Percentiles rank a stretch among this genome's conserved stretches.
phyloP scores from a whole-genome alignment of 2,329 filamentous ascomycete genomes.

The Fusarium xylarioides region DNA sequence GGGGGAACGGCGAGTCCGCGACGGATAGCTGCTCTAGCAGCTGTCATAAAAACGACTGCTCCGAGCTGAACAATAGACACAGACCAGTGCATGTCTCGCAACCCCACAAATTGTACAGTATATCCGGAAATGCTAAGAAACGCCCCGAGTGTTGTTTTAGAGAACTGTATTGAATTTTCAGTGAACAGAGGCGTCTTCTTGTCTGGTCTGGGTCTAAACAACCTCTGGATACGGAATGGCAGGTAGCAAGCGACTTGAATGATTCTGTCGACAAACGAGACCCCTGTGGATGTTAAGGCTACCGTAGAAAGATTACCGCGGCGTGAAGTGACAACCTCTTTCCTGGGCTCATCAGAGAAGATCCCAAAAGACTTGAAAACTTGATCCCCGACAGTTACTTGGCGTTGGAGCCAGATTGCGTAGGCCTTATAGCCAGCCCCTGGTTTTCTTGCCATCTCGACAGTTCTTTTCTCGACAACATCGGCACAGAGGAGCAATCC shows the following conservation, averaged over 20 bases:
- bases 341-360: accelerated
- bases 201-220: background rate
- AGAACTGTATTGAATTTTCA: accelerated
- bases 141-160: background rate
- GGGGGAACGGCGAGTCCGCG: background rate
- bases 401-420: background rate
- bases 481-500: background rate
- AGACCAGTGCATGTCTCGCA: background rate
- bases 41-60: accelerated
- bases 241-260: background rate
- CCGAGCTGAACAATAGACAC: background rate
- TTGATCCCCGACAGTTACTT: background rate
- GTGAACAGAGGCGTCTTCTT: accelerated
- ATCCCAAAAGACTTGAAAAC: background rate
- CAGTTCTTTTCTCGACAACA: background rate
- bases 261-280: background rate
- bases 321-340: background rate
- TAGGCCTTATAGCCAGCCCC: background rate
- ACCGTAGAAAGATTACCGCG: background rate
- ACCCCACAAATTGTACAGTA: background rate
- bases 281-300: background rate
- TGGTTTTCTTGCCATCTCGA: background rate
- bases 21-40: background rate
- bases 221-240: background rate
- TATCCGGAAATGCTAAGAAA: background rate